Evolutionary conservation across 2,329 filamentous ascomycete species (phyloP).

Genomic region (Botrytis sinoallii): DNA sequence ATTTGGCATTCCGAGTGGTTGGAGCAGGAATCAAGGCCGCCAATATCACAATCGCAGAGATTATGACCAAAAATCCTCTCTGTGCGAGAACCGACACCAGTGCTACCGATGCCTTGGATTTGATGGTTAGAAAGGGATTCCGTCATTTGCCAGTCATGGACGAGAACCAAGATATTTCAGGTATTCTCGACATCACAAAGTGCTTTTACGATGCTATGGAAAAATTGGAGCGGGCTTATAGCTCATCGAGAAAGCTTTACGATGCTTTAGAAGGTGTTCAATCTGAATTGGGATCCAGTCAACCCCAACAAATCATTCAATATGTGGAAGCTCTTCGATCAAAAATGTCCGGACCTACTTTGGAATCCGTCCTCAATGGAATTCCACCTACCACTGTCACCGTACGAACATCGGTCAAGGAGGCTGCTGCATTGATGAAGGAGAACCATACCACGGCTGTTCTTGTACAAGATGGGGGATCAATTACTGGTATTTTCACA

Average conservation of each 20-base stretch:
- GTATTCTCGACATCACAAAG: conserved; percentile 97
- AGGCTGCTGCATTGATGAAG: conserved; percentile 94
- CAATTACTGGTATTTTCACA: conserved; percentile 98
- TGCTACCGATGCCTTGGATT: conserved; percentile 91
- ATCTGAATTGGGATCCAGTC: conserved; percentile 90
- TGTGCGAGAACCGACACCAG: conserved; percentile 97
- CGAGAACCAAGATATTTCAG: conserved; percentile 98
- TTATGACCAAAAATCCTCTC: conserved; percentile 99
- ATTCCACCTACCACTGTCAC: conserved; percentile 91
- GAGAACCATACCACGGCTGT: conserved; percentile 98
- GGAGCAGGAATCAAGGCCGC: conserved; percentile 85
- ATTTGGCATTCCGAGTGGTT: conserved; percentile 94
- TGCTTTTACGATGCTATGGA: conserved; percentile 99
- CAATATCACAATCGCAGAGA: conserved; percentile 90
- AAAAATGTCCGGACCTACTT: conserved; percentile 97
- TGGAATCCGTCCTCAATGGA: conserved; percentile 91
- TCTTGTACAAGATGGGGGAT: conserved; percentile 91
- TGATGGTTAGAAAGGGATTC: conserved; percentile 99
- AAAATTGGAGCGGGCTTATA: conserved; percentile 96
- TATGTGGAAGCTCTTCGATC: conserved; percentile 93
- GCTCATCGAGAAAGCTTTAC: conserved; percentile 95
- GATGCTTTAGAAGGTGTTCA: conserved; percentile 97
- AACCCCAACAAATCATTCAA: conserved; percentile 97
- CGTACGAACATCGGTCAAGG: conserved; percentile 92
- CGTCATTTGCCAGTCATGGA: conserved; percentile 98